Evolutionary conservation across 1,139 yeast species (phyloP), one percentile per base, ranked within the genome.

Genomic region (Groenewaldozyma auringiensis): DNA sequence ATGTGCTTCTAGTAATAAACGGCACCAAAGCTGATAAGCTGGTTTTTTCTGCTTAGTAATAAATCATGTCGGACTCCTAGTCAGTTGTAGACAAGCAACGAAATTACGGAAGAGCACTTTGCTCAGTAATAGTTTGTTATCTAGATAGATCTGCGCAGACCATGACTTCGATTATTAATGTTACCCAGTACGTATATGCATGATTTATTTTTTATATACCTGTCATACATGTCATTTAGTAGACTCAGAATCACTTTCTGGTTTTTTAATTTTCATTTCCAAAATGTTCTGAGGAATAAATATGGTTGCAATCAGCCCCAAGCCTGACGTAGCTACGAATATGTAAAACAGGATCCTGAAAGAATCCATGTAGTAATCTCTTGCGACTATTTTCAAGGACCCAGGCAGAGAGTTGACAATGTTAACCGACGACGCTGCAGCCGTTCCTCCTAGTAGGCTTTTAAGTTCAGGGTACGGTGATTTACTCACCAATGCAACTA

Each of bases 241-340:
- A 11, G 16, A 14, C 36, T 33, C 36, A 33, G 20, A n/a, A 14
- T 34, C 37, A 9, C 13, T 14, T n/a, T 37, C 22, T n/a, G 4
- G 6, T 20, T 13, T 14, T 18, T 21, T 22, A 6, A 38, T 8
- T 33, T 50, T 44, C 53, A 50, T 51, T 13, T 41, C 38, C 34
- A 55, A 45, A 21, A 45, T 47, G 42, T 54, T 50, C 45, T 56
- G 58, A 14, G 58, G 58, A 22, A 56, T 53, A 21, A 54, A 45
- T 31, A 53, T 42, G 2, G 56, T 40, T 8, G 47, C 32, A 8
- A 54, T 16, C 27, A 50, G 53, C 14, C 59, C 59, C 1, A 49
- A 37, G 6, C 54, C 58, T 8, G 57, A 50, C 35, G 55, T 29
- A 4, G 48, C 57, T 20, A 54, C 50, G 38, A 55, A 47, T 6